Evolutionary conservation across 371 early-diverging fungal genomes (phyloP).

Genomic region (Sporodiniella umbellata): DNA sequence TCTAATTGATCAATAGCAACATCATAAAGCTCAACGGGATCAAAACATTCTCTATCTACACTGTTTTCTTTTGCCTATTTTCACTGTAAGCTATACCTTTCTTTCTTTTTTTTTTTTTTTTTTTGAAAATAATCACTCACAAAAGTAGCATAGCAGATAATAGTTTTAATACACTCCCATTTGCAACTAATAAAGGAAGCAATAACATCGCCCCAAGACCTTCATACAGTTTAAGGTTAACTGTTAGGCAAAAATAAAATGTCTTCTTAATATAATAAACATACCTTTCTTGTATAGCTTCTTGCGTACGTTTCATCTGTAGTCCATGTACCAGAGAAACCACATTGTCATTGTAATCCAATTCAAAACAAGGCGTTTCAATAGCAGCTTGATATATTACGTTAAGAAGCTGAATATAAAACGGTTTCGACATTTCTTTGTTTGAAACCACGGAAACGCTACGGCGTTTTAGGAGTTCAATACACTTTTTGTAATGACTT

Average conservation of each 20-base stretch:
- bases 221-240: background rate
- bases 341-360: conserved; percentile 17
- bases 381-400: conserved; percentile 25
- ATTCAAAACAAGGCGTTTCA: conserved; percentile 1
- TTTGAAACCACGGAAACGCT: conserved; percentile 13
- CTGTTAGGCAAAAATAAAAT: background rate
- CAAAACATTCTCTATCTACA: conserved; percentile 14
- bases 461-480: conserved; percentile 16
- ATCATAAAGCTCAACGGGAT: conserved; percentile 27
- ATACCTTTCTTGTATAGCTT: conserved; percentile 34
- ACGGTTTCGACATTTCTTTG: conserved; percentile 30
- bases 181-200: conserved; percentile 34
- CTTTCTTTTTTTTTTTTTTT: too few relatives aligned
- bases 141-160: conserved; percentile 23
- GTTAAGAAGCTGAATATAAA: conserved; percentile 17
- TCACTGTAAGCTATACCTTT: too few relatives aligned
- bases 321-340: conserved; percentile 15
- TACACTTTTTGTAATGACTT: conserved; percentile 8
- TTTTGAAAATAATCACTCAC: too few relatives aligned
- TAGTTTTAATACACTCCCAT: conserved; percentile 33
- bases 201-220: conserved; percentile 40
- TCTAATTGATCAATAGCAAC: conserved; percentile 42
- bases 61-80: background rate
- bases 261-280: too few relatives aligned
- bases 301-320: conserved; percentile 29